phyloP scores from a whole-genome alignment of 106 monocot genomes.

The Chionographis japonica region DNA sequence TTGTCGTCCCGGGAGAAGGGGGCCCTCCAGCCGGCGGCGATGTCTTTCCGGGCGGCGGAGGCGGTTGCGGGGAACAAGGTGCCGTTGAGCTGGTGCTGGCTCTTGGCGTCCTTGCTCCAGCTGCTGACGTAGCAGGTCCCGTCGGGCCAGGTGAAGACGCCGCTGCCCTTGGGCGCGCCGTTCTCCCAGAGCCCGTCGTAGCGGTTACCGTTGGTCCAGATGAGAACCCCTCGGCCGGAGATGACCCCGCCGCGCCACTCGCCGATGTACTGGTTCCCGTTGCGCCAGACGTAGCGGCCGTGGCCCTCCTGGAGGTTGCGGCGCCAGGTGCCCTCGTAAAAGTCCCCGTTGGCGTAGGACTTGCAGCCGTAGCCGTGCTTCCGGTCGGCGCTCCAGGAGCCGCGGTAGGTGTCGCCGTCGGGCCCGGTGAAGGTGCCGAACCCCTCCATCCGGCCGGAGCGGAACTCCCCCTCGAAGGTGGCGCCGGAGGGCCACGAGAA shows the following conservation, averaged over 20 bases:
- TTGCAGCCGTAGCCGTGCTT: conserved; percentile 62
- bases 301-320: conserved; percentile 59
- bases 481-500: conserved; percentile 79
- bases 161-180: conserved; percentile 59
- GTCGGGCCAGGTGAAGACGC: conserved; percentile 71
- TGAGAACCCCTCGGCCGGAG: conserved; percentile 50
- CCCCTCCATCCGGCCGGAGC: conserved; percentile 59
- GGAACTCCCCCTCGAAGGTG: conserved; percentile 61
- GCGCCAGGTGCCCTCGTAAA: conserved; percentile 65
- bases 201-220: conserved; percentile 70
- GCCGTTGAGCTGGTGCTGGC: conserved; percentile 11
- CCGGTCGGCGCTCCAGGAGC: conserved; percentile 44
- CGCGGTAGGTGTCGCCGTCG: conserved; percentile 59
- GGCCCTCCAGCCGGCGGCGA: background rate
- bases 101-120: conserved; percentile 28
- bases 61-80: conserved; percentile 25
- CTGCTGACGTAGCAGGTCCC: conserved; percentile 58
- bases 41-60: conserved; percentile 9
- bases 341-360: conserved; percentile 58
- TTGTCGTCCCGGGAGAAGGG: conserved; percentile 8
- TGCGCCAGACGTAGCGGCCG: conserved; percentile 60
- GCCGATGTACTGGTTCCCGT: conserved; percentile 74
- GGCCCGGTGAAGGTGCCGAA: conserved; percentile 51
- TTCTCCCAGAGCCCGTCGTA: conserved; percentile 72
- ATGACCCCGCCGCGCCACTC: conserved; percentile 67